Evolutionary conservation across 441 rosid species (phyloP).

Genomic region (Viola pubescens): DNA sequence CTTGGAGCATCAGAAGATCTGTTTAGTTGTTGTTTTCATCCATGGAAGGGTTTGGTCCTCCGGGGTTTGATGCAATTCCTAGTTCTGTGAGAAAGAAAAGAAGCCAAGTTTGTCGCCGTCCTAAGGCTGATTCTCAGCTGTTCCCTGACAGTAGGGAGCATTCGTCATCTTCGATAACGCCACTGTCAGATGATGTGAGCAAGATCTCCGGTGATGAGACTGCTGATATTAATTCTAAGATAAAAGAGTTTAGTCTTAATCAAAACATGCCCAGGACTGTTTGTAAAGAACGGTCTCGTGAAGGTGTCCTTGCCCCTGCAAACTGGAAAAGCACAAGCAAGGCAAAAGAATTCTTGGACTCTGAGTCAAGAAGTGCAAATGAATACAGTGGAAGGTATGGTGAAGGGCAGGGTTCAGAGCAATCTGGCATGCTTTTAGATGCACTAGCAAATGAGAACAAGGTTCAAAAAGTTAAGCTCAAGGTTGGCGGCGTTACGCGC

Average conservation of each 20-base stretch:
- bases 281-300: constrained; percentile 42
- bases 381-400: constrained; percentile 33
- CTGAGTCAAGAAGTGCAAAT: constrained; percentile 19
- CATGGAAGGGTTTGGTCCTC: constrained; percentile 51
- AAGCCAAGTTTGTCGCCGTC: constrained; percentile 52
- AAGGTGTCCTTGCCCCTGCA: constrained; percentile 77
- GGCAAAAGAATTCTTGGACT: constrained; percentile 14
- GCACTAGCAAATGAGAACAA: constrained; percentile 35
- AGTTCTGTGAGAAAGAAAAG: constrained; percentile 61
- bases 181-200: constrained; percentile 38
- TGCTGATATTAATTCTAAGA: constrained; percentile 38
- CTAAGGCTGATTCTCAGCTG: constrained; percentile 49
- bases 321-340: constrained; percentile 45
- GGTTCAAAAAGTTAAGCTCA: constrained; percentile 61
- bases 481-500: constrained; percentile 52
- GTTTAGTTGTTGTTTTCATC: constrained; percentile 10
- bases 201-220: constrained; percentile 69
- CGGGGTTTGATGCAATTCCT: constrained; percentile 29
- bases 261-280: constrained; percentile 46
- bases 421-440: constrained; percentile 27
- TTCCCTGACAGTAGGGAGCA: constrained; percentile 26
- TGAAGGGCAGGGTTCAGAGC: constrained; percentile 36
- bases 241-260: constrained; percentile 69
- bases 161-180: constrained; percentile 31
- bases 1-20: constrained; percentile 14